Conservation (phyloP, 176 grass and related monocot species). For the Eremochloa ophiuroides region DNA sequence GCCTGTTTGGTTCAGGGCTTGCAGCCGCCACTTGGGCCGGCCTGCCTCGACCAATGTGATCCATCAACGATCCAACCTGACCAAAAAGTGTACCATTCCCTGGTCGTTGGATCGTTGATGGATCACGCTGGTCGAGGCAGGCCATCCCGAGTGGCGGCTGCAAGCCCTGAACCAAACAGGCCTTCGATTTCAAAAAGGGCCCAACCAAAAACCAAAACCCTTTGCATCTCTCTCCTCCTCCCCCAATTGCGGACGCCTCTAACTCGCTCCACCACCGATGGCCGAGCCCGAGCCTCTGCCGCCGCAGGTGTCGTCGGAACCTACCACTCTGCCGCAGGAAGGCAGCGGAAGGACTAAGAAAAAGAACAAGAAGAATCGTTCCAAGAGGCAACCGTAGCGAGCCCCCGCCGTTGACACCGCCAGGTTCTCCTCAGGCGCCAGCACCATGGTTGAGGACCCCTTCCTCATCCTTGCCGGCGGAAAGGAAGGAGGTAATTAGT, state of each 20-base stretch:
- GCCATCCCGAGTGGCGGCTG: not conserved
- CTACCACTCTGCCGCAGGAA: constrained; percentile 20
- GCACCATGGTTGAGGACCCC: constrained; percentile 48
- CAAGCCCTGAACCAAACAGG: not conserved
- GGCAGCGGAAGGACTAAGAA: not conserved
- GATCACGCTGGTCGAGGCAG: not conserved
- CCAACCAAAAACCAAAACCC: not conserved
- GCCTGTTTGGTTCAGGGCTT: too few relatives aligned
- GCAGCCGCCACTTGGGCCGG: too few relatives aligned
- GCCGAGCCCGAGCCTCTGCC: constrained; percentile 22
- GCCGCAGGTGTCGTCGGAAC: not conserved
- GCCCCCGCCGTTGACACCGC: not conserved
- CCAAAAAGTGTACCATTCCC: not conserved
- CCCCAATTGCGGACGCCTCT: not conserved
- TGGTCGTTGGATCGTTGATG: not conserved
- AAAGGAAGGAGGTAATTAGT: constrained; percentile 71
- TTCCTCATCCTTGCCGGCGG: constrained; percentile 65
- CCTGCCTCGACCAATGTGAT: too few relatives aligned
- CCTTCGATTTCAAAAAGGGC: not conserved
- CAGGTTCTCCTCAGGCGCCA: not conserved
- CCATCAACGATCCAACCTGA: too few relatives aligned
- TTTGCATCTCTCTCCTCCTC: not conserved
- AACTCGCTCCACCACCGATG: constrained; percentile 15
- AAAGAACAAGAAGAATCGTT: constrained; percentile 20
- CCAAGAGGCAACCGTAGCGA: constrained; percentile 21